Base-by-base conservation (phyloP, 345 rosid genomes). In the Sisymbrium irio region DNA sequence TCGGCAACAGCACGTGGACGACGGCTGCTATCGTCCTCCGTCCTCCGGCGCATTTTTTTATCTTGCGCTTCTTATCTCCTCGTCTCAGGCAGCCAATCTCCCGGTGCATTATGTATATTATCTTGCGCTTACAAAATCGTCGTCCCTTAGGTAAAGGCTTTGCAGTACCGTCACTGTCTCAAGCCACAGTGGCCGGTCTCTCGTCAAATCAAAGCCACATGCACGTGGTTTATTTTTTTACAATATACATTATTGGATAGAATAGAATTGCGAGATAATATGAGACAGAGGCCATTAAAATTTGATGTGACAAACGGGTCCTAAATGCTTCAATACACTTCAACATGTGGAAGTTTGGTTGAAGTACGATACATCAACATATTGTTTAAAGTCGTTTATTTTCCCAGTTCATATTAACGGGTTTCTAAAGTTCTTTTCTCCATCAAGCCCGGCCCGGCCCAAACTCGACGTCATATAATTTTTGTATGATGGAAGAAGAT, bases 1-100 rank as follows among this genome's bases (percentile, higher is more conserved):
- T 54, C 67, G 62, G 69, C 78, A 79, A 27, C 2, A 33, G 65
- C 85, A 86, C 85, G 88, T 85, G 88, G 82, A 67, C 73, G 85
- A 67, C 68, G 73, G 88, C 82, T 84, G 85, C 75, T 78, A 55
- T 69, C 73, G 32, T 56, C 56, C 35, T 47, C 30, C 73, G 32
- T 56, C 56, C 35, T 47, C 30, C 57, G 50, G 80, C 69, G 66
- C 76, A 69, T 69, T 65, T 67, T 44, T 56, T 25, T 54, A 72
- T 47, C 35, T 9, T 76, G 61, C 71, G 37, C n/a, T 14, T 42
- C 6, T n/a, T 42, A 42, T 14, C 69, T 17, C 39, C 35, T 30
- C 59, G 20, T 30, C 19, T 58, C 44, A 35, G 27, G n/a, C 62
- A 35, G 6, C 10, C 18, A 6, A 6, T 41, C 36, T 25, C 20